Base-by-base conservation (phyloP, 352 stramenopile genomes). In the Phytopythium helicoides region DNA sequence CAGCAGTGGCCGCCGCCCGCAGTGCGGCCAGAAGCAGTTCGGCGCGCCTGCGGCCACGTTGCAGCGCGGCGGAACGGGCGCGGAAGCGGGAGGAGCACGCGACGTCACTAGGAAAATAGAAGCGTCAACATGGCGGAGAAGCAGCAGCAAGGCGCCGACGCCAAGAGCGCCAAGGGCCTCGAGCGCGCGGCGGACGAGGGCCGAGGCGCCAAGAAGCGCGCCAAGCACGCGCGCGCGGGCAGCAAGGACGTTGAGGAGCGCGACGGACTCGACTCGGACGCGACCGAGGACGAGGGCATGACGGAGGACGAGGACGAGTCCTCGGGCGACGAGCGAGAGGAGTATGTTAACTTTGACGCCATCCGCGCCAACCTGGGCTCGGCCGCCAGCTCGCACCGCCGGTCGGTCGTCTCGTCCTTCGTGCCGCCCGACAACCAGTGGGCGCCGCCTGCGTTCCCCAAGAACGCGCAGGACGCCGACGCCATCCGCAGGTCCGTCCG, bases 341-440 rank as follows among this genome's bases (percentile, higher is more conserved):
- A 73, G 5, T 62, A 77, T 11, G 66, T 83, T 21, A 68, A 89
- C 36, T 75, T 79, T 37, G 40, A 40, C 12, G 66, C 62, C 31
- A 81, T 82, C 39, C 49, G 57, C 12, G 64, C 68, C 21, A 71
- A 66, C 18, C 54, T 86, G 3, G 67, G 72, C 1, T 47, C 60
- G n/a, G 54, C 63, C n/a, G 70, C 60, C 19, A 64, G 37, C 15
- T 45, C 45, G 4, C 76, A 85, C 52, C 68, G 73, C 8, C 76
- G 73, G 35, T 87, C 76, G 0, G 73, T 85, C 6, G 76, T 85
- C 37, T 87, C 73, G 25, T 85, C 73, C 7, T 73, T 68, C 48
- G 65, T 90, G 26, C 58, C 69, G 7, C 42, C 72, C n/a, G 70
- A 64, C 31, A 64, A 73, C 37, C 66, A 68, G 34, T 89, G 78